phyloP scores from a whole-genome alignment of 164 flowering plant species.

The Paratinospora sagittata region DNA sequence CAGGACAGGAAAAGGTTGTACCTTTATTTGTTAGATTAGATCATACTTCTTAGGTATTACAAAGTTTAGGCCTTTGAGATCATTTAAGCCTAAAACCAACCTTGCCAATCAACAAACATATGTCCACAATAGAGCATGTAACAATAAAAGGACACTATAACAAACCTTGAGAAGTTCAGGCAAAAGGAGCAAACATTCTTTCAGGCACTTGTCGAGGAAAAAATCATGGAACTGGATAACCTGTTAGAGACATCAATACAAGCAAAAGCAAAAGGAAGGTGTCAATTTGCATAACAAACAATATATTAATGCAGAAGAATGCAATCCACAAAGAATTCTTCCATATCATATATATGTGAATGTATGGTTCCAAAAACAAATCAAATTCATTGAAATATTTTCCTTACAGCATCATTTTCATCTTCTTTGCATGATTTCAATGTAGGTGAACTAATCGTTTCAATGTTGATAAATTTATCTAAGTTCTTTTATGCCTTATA shows the following conservation, averaged over 20 bases:
- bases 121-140: background rate
- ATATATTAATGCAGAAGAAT: background rate
- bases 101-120: background rate
- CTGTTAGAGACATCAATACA: conserved; percentile 31
- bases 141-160: background rate
- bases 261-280: background rate
- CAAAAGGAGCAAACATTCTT: conserved; percentile 87
- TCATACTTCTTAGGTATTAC: too few species aligned
- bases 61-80: too few species aligned
- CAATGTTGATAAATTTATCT: background rate
- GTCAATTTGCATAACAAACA: background rate
- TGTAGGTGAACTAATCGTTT: background rate
- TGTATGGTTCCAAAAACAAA: background rate
- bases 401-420: background rate
- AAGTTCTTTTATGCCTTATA: too few species aligned
- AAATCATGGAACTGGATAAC: conserved; percentile 84
- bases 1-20: background rate
- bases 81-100: too few species aligned
- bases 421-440: background rate
- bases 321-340: background rate
- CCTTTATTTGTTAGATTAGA: background rate
- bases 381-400: background rate
- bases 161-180: conserved; percentile 89
- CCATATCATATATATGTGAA: background rate
- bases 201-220: conserved; percentile 88